Conservation (phyloP, 768 basidiomycete genomes). For the Auricularia heimuer region DNA sequence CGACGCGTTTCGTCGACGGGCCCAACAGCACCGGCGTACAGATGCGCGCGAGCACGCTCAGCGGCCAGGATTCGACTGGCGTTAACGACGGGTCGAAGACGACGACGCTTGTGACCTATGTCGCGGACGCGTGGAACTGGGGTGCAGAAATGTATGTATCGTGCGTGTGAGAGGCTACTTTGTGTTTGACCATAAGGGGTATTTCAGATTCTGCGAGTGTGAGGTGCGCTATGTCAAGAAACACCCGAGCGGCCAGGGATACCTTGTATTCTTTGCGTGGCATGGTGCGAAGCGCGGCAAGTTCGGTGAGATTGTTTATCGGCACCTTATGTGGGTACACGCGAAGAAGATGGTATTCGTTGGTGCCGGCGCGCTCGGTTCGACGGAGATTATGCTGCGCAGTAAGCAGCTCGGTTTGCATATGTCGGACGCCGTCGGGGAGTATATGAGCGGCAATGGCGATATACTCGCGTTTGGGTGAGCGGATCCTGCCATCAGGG, state of each 20-base stretch:
- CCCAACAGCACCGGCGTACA: neutral
- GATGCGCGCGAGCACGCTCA: neutral
- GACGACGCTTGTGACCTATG: slow-evolving; percentile 2
- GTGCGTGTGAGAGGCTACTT: neutral
- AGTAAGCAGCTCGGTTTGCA: slow-evolving; percentile 3
- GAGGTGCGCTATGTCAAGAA: slow-evolving; percentile 4
- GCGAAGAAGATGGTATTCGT: neutral
- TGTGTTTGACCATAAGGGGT: neutral
- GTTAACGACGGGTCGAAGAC: slow-evolving; percentile 4
- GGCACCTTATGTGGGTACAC: neutral
- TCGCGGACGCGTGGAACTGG: slow-evolving; percentile 4
- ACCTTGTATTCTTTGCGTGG: neutral
- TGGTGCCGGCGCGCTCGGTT: neutral
- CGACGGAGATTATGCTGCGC: slow-evolving; percentile 5
- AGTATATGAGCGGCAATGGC: slow-evolving; percentile 3
- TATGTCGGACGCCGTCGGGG: neutral
- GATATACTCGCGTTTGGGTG: neutral
- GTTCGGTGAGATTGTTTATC: neutral
- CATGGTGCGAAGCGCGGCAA: neutral
- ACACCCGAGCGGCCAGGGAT: neutral
- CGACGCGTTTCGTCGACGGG: neutral
- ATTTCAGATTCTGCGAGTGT: slow-evolving; percentile 3
- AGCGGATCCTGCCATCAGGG: neutral
- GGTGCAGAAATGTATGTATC: neutral
- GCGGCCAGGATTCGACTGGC: slow-evolving; percentile 3